Percentiles rank a stretch among this genome's conserved stretches.
These are phyloP conservation scores for Cryptococcus jaspeensis DNA, from an alignment of 1,284 basidiomycete species.

Conservation along the genomic window DNA sequence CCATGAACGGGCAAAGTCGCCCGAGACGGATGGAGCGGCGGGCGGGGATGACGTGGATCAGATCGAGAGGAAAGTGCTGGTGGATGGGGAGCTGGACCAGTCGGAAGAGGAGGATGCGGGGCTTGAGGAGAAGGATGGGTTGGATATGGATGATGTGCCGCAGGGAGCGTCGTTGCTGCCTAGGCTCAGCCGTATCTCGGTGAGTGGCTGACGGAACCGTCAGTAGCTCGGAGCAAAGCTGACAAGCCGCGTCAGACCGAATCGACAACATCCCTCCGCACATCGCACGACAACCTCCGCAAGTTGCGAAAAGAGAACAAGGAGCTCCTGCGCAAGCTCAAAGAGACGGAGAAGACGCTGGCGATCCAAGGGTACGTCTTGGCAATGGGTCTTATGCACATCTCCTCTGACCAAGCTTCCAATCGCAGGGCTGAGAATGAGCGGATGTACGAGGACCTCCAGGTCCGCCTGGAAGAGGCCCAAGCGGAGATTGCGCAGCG, in stretches of 20 bases:
- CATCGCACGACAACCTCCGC: conserved; percentile 62
- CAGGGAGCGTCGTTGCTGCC: conserved; percentile 15
- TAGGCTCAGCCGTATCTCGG: conserved; percentile 33
- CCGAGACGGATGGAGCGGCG: conserved; percentile 10
- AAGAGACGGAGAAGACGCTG: conserved; percentile 68
- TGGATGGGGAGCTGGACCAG: conserved; percentile 10
- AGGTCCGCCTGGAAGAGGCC: conserved; percentile 68
- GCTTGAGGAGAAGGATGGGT: conserved; percentile 23
- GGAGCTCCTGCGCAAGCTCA: conserved; percentile 68
- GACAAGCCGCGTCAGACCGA: conserved; percentile 26
- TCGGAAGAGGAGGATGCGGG: conserved; percentile 8
- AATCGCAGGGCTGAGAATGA: conserved; percentile 62
- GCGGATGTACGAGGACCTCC: conserved; percentile 69
- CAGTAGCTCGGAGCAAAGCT: neutral
- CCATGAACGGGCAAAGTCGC: conserved; percentile 33
- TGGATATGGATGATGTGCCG: conserved; percentile 19
- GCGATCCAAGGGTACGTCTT: conserved; percentile 49
- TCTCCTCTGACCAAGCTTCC: neutral
- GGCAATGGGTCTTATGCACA: no score
- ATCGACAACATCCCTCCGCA: conserved; percentile 35
- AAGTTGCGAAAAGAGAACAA: conserved; percentile 68
- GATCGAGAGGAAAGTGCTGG: conserved; percentile 7
- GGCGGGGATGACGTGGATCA: conserved; percentile 5
- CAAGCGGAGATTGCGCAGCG: conserved; percentile 68
- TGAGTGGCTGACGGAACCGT: conserved; percentile 11